These are phyloP conservation scores for Verticillium nonalfalfae DNA, from an alignment of 2,329 filamentous ascomycete genomes.

Conservation along the genomic window DNA sequence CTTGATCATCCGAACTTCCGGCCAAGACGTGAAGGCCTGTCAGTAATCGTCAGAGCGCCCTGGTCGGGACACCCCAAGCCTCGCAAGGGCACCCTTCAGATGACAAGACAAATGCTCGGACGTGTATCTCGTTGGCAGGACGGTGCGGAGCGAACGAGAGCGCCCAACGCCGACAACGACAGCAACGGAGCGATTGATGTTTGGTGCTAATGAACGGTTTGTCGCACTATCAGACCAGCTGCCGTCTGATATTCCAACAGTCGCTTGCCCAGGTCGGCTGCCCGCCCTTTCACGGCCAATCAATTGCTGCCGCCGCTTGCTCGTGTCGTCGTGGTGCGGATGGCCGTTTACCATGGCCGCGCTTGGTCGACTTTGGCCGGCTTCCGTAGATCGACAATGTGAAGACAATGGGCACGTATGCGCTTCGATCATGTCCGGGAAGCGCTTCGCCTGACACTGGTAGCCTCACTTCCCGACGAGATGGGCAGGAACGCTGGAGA, in stretches of 20 bases:
- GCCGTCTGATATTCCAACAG: not conserved
- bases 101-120: not conserved
- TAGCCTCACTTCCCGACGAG: too few relatives aligned
- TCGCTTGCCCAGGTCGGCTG: not conserved
- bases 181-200: not conserved
- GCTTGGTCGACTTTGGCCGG: not conserved
- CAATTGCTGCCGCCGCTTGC: not conserved
- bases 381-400: not conserved
- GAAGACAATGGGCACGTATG: not conserved
- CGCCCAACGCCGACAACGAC: not conserved
- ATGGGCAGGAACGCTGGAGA: not conserved
- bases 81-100: not conserved
- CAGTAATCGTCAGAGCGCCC: not conserved
- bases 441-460: too few relatives aligned
- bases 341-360: not conserved
- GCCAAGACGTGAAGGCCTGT: not conserved
- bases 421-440: not conserved
- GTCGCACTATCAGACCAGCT: not conserved
- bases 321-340: not conserved
- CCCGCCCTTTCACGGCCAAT: not conserved
- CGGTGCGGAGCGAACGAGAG: too few relatives aligned
- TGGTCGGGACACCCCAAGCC: not conserved
- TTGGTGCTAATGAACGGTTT: not conserved
- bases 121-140: not conserved
- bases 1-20: not conserved